phyloP scores from a whole-genome alignment of 1,139 yeast species.

The Taphrina sp. region DNA sequence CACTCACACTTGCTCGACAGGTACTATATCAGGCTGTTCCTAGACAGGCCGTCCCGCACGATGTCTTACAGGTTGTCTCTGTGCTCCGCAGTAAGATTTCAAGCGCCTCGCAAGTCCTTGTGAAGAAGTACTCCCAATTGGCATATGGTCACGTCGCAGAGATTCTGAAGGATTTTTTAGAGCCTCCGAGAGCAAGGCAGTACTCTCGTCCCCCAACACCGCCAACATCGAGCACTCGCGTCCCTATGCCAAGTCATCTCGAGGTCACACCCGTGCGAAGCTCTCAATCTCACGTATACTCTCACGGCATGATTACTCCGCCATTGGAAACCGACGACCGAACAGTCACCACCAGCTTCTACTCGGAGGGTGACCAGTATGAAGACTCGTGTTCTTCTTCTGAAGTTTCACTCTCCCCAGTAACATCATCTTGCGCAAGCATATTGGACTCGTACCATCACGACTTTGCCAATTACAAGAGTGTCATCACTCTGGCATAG shows the following conservation, averaged over 20 bases:
- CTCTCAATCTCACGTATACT: constrained; percentile 23
- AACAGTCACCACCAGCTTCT: constrained; percentile 6
- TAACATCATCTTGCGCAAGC: constrained; percentile 25
- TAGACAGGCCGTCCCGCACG: constrained; percentile 5
- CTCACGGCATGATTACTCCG: constrained; percentile 33
- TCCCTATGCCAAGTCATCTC: constrained; percentile 7
- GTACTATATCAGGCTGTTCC: constrained; percentile 44
- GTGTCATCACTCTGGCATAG: constrained; percentile 3
- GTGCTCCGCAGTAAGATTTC: constrained; percentile 36
- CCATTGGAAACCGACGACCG: constrained; percentile 25
- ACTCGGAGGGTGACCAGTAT: constrained; percentile 8
- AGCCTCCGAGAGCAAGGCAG: constrained; percentile 20
- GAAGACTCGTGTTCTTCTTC: constrained; percentile 9
- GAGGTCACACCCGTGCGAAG: constrained; percentile 28
- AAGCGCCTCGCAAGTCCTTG: constrained; percentile 42
- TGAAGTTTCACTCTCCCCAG: constrained; percentile 19
- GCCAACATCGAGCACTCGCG: constrained; percentile 19
- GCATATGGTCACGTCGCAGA: constrained; percentile 42
- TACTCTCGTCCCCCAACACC: constrained; percentile 22
- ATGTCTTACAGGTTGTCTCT: constrained; percentile 40
- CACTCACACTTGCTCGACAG: constrained; percentile 69
- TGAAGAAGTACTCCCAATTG: constrained; percentile 45
- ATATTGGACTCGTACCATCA: constrained; percentile 28
- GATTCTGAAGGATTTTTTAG: constrained; percentile 40
- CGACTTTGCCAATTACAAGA: constrained; percentile 16